Evolutionary conservation across 768 basidiomycete species (phyloP).

Genomic region (Hericium rajendrae): DNA sequence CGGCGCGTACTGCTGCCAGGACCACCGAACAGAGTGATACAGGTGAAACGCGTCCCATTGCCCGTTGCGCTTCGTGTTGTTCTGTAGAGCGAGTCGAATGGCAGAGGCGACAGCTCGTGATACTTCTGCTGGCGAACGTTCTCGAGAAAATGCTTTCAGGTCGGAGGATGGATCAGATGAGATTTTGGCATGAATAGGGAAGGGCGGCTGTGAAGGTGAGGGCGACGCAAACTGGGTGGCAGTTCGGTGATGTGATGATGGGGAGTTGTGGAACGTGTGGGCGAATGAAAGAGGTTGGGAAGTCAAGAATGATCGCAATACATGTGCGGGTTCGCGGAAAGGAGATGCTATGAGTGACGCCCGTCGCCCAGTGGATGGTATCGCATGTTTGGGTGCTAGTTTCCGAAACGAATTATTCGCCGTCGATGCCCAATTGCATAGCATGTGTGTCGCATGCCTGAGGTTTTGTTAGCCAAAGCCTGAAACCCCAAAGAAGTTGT

Average conservation of each 20-base stretch:
- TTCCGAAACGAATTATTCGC: conserved; percentile 32
- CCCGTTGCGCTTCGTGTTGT: not conserved
- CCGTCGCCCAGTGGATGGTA: not conserved
- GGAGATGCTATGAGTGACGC: conserved; percentile 5
- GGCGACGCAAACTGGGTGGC: not conserved
- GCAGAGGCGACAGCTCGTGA: conserved; percentile 12
- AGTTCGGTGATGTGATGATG: not conserved
- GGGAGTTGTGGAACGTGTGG: not conserved
- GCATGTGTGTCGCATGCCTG: conserved; percentile 64
- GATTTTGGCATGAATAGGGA: not conserved
- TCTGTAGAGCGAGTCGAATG: conserved; percentile 2
- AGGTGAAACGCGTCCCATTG: conserved; percentile 1
- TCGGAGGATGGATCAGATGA: not conserved
- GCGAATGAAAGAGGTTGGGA: not conserved
- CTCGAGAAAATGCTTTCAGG: not conserved
- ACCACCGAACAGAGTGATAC: conserved; percentile 13
- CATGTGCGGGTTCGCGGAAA: not conserved
- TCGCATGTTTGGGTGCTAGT: not conserved
- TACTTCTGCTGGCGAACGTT: conserved; percentile 5
- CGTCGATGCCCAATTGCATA: conserved; percentile 50
- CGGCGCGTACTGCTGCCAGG: conserved; percentile 9
- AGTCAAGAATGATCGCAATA: not conserved
- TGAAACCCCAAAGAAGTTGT: not conserved
- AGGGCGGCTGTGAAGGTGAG: not conserved
- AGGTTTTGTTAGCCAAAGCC: not conserved